Evolutionary conservation across 306 rosid species (phyloP), one percentile per base, ranked within the genome.

Genomic region (Mimosa bimucronata): DNA sequence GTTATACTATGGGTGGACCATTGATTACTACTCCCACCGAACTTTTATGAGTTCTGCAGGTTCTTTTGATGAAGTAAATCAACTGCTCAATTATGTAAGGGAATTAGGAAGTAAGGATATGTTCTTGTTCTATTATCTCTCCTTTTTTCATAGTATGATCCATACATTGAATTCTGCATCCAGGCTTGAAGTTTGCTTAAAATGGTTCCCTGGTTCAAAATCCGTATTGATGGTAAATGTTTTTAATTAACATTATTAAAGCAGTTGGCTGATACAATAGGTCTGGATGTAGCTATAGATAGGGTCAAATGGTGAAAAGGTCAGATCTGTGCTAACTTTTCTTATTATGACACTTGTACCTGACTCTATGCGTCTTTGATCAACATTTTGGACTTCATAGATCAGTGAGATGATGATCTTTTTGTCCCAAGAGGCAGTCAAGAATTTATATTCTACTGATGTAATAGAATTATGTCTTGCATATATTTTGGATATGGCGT

Each of bases 21-120:
- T n/a, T n/a, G 8, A 23, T 9, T 55, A 21, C 29, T 55, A 55
- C 11, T 52, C 26, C 26, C 11, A 15, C 12, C 19, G 52, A 12
- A 18, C 8, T 34, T 42, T 29, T 2, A 0, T 76, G 3, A 45
- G 52, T 45, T 45, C 23, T 12, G 62, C 15, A 29, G 42, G 8
- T 23, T n/a, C 31, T 44, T 44, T 75, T 40, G 40, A 75, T 25
- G 79, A 75, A 60, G 79, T 41, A 8, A 53, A 64, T 19, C n/a
- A 19, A 64, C 42, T 76, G 30, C 12, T 58, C 25, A 61, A 42
- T 41, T 55, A 45, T 73, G 23, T 37, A 37, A n/a, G 23, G 46
- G 74, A 69, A 40, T 23, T 7, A 6, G 14, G 11, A 23, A 69
- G 40, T 13, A 19, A 23, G 21, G 67, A 29, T 30, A 46, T 15